These are phyloP conservation scores for Strigomonas culicis DNA, from an alignment of 208 protist genomes.

Conservation along the genomic window DNA sequence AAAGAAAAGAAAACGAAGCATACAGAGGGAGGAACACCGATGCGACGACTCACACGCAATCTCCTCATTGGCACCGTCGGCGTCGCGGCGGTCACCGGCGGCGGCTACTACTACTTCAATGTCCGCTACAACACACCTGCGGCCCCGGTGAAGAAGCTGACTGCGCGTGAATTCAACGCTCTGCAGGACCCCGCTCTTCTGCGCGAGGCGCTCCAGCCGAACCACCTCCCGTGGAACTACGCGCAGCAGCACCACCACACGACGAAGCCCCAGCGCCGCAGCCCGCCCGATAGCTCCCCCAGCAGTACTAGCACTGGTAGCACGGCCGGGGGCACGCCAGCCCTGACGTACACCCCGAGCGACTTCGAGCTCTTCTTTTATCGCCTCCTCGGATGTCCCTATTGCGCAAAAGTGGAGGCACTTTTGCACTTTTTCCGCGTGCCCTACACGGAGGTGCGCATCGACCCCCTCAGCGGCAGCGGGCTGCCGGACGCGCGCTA, in stretches of 20 bases:
- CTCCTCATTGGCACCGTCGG: conserved; percentile 10
- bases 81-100: conserved; percentile 8
- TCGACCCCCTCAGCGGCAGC: conserved; percentile 65
- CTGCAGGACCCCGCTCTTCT: conserved; percentile 45
- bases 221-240: conserved; percentile 52
- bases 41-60: conserved; percentile 9
- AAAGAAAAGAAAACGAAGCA: conserved; percentile 8
- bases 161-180: conserved; percentile 62
- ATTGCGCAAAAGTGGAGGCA: conserved; percentile 81
- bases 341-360: too few relatives aligned
- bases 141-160: conserved; percentile 22
- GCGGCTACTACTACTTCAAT: conserved; percentile 14
- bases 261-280: conserved; percentile 11
- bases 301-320: too few relatives aligned
- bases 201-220: conserved; percentile 29
- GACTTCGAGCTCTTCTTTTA: conserved; percentile 61
- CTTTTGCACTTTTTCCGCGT: conserved; percentile 64
- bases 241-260: conserved; percentile 15
- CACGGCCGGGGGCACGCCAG: too few relatives aligned
- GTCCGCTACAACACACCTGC: neutral
- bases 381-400: conserved; percentile 76
- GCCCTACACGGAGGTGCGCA: conserved; percentile 53
- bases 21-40: neutral
- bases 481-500: conserved; percentile 67
- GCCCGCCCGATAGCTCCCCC: neutral